Conservation (phyloP, 345 rosid species). For the Gynandropsis gynandra region DNA sequence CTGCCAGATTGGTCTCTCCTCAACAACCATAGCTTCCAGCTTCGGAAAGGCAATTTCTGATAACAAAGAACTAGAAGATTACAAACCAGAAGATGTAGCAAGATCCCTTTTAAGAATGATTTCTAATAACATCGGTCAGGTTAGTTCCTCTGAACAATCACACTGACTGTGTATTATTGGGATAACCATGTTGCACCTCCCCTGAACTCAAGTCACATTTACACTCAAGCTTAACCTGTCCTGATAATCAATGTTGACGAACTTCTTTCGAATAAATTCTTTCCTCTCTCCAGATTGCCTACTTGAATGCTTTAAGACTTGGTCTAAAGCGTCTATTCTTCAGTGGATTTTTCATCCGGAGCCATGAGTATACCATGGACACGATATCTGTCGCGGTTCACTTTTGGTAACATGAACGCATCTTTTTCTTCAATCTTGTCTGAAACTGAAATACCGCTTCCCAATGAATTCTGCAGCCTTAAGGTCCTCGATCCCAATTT, state of each 20-base stretch:
- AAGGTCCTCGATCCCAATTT: too few relatives aligned
- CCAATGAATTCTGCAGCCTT: neutral
- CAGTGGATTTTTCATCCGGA: constrained; percentile 73
- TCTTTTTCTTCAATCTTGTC: too few relatives aligned
- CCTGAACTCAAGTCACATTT: too few relatives aligned
- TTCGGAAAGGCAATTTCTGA: constrained; percentile 76
- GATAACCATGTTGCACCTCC: neutral
- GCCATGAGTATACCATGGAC: constrained; percentile 74
- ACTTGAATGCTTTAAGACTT: constrained; percentile 73
- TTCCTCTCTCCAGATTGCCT: constrained; percentile 43
- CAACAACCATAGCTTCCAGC: constrained; percentile 79
- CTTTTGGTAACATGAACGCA: constrained; percentile 74
- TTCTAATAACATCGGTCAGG: constrained; percentile 82
- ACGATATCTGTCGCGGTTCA: constrained; percentile 76
- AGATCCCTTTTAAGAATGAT: constrained; percentile 79
- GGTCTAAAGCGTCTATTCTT: constrained; percentile 74
- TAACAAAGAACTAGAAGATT: constrained; percentile 63
- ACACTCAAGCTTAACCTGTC: too few relatives aligned
- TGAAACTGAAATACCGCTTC: neutral
- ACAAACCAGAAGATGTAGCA: constrained; percentile 64
- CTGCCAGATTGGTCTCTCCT: constrained; percentile 63
- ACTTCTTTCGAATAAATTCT: too few relatives aligned
- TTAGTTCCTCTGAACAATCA: constrained; percentile 25
- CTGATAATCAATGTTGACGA: too few relatives aligned
- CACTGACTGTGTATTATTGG: too few relatives aligned